These are phyloP conservation scores for Lumnitzera racemosa DNA, from an alignment of 345 rosid genomes.

Conservation along the genomic window DNA sequence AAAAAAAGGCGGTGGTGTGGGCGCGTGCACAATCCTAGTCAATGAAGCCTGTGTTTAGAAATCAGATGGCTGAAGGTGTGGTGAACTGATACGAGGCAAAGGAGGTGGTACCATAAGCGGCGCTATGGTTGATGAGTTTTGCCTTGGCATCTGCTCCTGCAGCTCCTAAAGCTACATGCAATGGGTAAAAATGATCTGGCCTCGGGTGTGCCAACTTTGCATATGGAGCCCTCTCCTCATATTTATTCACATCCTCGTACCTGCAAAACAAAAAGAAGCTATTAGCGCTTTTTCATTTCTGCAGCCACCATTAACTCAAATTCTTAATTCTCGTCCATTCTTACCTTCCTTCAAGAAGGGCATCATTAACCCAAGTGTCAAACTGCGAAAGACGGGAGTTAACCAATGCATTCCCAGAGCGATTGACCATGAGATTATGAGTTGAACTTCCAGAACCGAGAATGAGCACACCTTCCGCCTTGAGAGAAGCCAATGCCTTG, in stretches of 20 bases:
- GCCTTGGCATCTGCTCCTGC: slow-evolving; percentile 64
- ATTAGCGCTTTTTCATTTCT: no score
- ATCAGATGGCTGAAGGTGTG: slow-evolving; percentile 9
- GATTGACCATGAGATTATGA: slow-evolving; percentile 61
- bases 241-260: slow-evolving; percentile 72
- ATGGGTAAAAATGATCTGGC: slow-evolving; percentile 87
- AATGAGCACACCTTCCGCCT: slow-evolving; percentile 80
- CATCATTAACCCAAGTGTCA: slow-evolving; percentile 73
- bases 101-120: slow-evolving; percentile 61
- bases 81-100: slow-evolving; percentile 76
- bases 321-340: background rate
- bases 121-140: slow-evolving; percentile 67
- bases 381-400: slow-evolving; percentile 66
- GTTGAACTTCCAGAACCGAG: slow-evolving; percentile 77
- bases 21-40: no score
- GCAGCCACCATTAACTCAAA: background rate
- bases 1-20: no score
- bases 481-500: slow-evolving; percentile 73
- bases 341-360: slow-evolving; percentile 83
- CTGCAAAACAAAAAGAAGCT: slow-evolving; percentile 16
- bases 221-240: slow-evolving; percentile 53
- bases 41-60: background rate
- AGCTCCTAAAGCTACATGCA: slow-evolving; percentile 91
- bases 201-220: slow-evolving; percentile 74
- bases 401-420: slow-evolving; percentile 3